Conservation (phyloP, 495 filamentous ascomycete genomes). For the Xylaria nigripes region DNA sequence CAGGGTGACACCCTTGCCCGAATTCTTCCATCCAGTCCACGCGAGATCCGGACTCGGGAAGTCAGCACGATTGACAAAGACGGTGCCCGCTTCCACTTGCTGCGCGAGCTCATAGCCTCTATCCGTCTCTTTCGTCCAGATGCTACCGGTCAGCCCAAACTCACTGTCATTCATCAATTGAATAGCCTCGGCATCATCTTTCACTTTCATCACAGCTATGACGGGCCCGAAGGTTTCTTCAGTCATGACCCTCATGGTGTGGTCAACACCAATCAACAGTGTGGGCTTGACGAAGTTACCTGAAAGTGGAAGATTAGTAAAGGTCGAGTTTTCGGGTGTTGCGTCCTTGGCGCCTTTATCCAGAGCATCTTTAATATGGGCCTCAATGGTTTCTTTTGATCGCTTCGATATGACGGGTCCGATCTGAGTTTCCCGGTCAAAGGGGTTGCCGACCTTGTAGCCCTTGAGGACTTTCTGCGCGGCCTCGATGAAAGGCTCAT, state of each 20-base stretch:
- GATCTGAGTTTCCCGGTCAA: slow-evolving; percentile 67
- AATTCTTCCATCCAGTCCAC: slow-evolving; percentile 98
- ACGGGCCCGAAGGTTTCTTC: slow-evolving; percentile 96
- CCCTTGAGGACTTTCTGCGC: slow-evolving; percentile 73
- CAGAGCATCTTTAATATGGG: slow-evolving; percentile 77
- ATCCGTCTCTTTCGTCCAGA: slow-evolving; percentile 87
- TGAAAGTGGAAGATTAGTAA: slow-evolving; percentile 54
- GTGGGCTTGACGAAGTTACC: slow-evolving; percentile 86
- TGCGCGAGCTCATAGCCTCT: slow-evolving; percentile 73
- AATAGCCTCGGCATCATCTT: slow-evolving; percentile 73
- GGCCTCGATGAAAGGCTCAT: slow-evolving; percentile 71
- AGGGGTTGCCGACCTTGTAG: slow-evolving; percentile 84
- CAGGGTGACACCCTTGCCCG: slow-evolving; percentile 81
- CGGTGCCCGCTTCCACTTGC: slow-evolving; percentile 83
- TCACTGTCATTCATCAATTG: slow-evolving; percentile 89
- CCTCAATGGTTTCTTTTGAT: slow-evolving; percentile 64
- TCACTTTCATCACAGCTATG: slow-evolving; percentile 90
- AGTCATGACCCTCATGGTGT: slow-evolving; percentile 83
- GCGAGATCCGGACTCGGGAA: slow-evolving; percentile 91
- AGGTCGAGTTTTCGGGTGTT: slow-evolving; percentile 77
- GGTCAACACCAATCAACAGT: slow-evolving; percentile 71
- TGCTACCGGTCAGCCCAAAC: slow-evolving; percentile 91
- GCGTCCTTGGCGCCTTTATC: slow-evolving; percentile 71
- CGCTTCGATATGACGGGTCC: slow-evolving; percentile 80
- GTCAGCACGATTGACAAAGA: slow-evolving; percentile 93